Percentiles rank a stretch among this genome's conserved stretches.
These are phyloP conservation scores for Pythium myriotylum DNA, from an alignment of 352 stramenopile genomes.

Conservation along the genomic window DNA sequence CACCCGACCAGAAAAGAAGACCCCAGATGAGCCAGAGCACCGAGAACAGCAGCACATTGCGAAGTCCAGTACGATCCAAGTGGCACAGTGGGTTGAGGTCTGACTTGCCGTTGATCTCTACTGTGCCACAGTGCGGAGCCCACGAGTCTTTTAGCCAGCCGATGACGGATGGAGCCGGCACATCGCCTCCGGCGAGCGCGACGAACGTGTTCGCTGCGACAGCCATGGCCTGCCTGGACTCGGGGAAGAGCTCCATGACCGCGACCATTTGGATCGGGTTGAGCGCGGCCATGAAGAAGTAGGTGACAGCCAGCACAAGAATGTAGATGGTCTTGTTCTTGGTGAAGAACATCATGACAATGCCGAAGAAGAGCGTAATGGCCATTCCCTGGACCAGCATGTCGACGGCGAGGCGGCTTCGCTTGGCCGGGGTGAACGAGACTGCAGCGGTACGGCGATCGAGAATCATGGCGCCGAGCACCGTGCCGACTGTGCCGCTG, in stretches of 20 bases:
- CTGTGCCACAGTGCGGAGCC: constrained; percentile 82
- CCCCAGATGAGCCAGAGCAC: constrained; percentile 76
- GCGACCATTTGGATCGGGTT: constrained; percentile 83
- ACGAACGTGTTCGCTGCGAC: constrained; percentile 90
- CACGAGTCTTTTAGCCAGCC: constrained; percentile 92
- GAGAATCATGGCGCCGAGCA: constrained; percentile 81
- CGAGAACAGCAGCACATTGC: constrained; percentile 68
- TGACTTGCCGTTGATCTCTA: constrained; percentile 61
- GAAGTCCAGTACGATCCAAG: constrained; percentile 56
- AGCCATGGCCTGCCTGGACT: constrained; percentile 83
- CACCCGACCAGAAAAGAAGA: constrained; percentile 54
- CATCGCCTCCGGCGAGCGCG: constrained; percentile 93
- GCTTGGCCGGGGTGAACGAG: constrained; percentile 36
- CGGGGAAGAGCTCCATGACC: constrained; percentile 89
- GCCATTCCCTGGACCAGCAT: constrained; percentile 70
- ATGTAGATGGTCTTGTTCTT: constrained; percentile 56
- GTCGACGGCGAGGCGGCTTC: constrained; percentile 50
- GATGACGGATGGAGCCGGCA: constrained; percentile 92
- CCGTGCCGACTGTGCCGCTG: constrained; percentile 86
- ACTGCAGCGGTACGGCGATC: constrained; percentile 49
- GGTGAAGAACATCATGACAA: constrained; percentile 60
- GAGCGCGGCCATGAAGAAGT: constrained; percentile 77
- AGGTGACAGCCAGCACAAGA: constrained; percentile 60
- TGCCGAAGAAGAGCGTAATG: constrained; percentile 47
- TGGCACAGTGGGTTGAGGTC: constrained; percentile 66